Percentiles rank a stretch among this genome's conserved stretches.
phyloP scores from a whole-genome alignment of 306 rosid species.

The Mimosa bimucronata region DNA sequence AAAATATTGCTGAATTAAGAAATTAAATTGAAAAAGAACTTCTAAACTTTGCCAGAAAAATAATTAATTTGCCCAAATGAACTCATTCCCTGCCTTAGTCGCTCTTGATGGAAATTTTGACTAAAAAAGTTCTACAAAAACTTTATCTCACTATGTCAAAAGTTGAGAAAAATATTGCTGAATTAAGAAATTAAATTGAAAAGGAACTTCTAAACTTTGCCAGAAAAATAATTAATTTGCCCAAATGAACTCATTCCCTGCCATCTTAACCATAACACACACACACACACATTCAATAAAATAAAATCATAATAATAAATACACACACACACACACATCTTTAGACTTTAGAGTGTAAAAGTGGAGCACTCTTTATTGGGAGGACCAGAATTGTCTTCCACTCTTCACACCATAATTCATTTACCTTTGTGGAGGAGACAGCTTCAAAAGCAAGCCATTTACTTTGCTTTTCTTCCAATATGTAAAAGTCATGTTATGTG shows the following conservation, averaged over 20 bases:
- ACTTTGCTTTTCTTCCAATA: background rate
- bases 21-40: no score
- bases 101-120: background rate
- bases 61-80: background rate
- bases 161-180: background rate
- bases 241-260: background rate
- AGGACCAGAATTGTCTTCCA: constrained; percentile 19
- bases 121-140: background rate
- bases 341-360: background rate
- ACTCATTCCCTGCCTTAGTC: no score
- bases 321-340: fast-evolving
- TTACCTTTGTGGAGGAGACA: background rate
- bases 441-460: background rate
- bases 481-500: background rate
- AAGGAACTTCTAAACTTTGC: background rate
- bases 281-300: background rate
- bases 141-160: background rate
- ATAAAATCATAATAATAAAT: background rate
- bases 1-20: background rate
- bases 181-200: no score
- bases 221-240: background rate
- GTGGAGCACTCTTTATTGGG: constrained; percentile 2
- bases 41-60: no score
- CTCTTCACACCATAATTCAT: constrained; percentile 18
- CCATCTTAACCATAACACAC: background rate